Base-by-base conservation (phyloP, 805 yeast species). In the Helenozyma rhizophorensis region DNA sequence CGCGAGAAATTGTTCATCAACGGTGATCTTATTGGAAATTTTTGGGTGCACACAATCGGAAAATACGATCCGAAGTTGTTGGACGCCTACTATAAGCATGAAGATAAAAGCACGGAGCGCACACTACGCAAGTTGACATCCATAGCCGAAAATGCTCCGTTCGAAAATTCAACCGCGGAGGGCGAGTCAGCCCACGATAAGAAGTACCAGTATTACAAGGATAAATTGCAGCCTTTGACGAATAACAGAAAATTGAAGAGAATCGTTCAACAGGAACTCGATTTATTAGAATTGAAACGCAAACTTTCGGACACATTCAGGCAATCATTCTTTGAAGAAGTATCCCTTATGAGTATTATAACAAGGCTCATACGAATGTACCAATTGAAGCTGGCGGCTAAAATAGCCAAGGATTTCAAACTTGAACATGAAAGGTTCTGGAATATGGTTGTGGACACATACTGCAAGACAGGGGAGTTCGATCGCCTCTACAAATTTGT, bases 351-450 rank as follows among this genome's bases (percentile, higher is more conserved):
- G 9, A 48, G 42, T 3, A 47, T 66, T 9, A 25, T 65, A 3
- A 36, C 28, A 6, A 54, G 47, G 30, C 45, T 66, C 12, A 53
- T 65, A 8, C 37, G 40, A 22, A 51, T 72, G 34, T 64, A 72
- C 13, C 87, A 83, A 43, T 42, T 65, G 41, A 58, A 68, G 19
- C 60, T 68, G 23, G 79, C 84, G 0, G 51, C 57, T 3, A 68
- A 68, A 30, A 37, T 80, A 4, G 58, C 68, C 10, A 69, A 70
- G 24, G 77, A 71, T 21, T 75, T 80, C 51, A 74, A 72, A 26
- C 57, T 87, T 2, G 57, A 72, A 5, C 84, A 78, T 10, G 68
- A 65, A 35, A 78, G 79, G 38, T 69, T 68, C 39, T 74, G 79
- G 54, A 72, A 72, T 56, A 54, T 74, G 11, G 72, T 74, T 21